phyloP scores from a whole-genome alignment of 2,329 filamentous ascomycete species.

The Cercospora zeina region DNA sequence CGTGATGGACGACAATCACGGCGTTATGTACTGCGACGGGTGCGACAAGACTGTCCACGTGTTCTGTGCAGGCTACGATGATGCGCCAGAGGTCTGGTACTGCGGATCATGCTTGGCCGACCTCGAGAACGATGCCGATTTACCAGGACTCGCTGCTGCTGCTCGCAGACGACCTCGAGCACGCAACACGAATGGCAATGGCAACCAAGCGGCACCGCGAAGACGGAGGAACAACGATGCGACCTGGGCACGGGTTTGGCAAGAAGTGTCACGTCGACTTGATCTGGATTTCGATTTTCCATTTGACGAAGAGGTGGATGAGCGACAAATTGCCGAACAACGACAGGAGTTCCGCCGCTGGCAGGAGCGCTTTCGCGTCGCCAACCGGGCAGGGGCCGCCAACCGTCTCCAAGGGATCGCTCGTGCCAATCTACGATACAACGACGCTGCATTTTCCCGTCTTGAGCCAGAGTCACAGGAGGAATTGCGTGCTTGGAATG shows the following conservation, averaged over 20 bases:
- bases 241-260: constrained; percentile 79
- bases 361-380: constrained; percentile 81
- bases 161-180: constrained; percentile 32
- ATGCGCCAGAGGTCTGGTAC: constrained; percentile 66
- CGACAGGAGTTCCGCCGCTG: constrained; percentile 67
- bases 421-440: constrained; percentile 53
- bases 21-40: constrained; percentile 84
- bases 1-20: constrained; percentile 74
- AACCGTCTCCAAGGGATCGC: constrained; percentile 55
- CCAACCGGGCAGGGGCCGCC: constrained; percentile 73
- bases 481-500: constrained; percentile 83
- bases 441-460: constrained; percentile 34
- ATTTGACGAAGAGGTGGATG: constrained; percentile 70
- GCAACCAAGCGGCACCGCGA: constrained; percentile 22
- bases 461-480: constrained; percentile 72
- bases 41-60: constrained; percentile 90
- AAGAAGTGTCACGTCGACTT: constrained; percentile 78
- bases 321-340: constrained; percentile 57
- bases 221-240: constrained; percentile 47
- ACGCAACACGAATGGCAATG: constrained; percentile 22
- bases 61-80: constrained; percentile 81
- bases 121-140: constrained; percentile 34
- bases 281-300: constrained; percentile 82
- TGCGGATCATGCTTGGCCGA: constrained; percentile 72
- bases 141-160: constrained; percentile 34